Base-by-base conservation (phyloP, 2,329 filamentous ascomycete species). In the Pezicula neosporulosa region DNA sequence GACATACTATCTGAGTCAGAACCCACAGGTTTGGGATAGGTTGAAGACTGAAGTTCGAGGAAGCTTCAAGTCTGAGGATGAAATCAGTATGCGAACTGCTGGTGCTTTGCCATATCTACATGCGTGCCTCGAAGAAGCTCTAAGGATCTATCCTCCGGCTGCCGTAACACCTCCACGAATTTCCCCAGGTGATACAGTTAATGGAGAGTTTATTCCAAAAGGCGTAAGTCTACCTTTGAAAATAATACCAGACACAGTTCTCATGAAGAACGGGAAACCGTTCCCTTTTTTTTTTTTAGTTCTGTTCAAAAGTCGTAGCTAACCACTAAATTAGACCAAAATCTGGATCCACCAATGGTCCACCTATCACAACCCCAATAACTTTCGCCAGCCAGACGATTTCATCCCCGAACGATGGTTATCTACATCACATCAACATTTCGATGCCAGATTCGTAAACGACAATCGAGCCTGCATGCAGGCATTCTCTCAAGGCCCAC, bases 381-480 rank as follows among this genome's bases (percentile, higher is more conserved):
- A 45, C 28, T 50, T 50, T 21, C 39, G 56, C 1, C 59, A 71
- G 3, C 68, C 69, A 1, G 58, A 67, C 15, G 56, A 41, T 12
- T 71, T 66, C 47, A 46, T 70, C 35, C 70, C 70, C 1, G 61
- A 63, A 13, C 60, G 73, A 24, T 76, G 70, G 70, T 51, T 73
- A 3, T 60, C 62, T 1, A 18, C 10, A 10, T 10, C 13, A 7
- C 10, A 16, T 12, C 3, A n/a, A 12, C 10, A 42, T 12, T 12
- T 12, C 4, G 15, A 13, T n/a, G 15, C 38, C 7, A 13, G 15
- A 7, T 42, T n/a, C 18, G 69, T 67, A 72, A n/a, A 42, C 19
- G 38, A 42, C 18, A 19, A n/a, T 19, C 38, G 38, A 10, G 38
- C 38, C 10, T 13, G 15, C 18, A 18, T 42, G 13, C 3, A 46